Percentiles rank a stretch among this genome's conserved stretches.
Evolutionary conservation across 1,139 yeast genomes (phyloP).

Genomic region (Petasospora rhodanensis): DNA sequence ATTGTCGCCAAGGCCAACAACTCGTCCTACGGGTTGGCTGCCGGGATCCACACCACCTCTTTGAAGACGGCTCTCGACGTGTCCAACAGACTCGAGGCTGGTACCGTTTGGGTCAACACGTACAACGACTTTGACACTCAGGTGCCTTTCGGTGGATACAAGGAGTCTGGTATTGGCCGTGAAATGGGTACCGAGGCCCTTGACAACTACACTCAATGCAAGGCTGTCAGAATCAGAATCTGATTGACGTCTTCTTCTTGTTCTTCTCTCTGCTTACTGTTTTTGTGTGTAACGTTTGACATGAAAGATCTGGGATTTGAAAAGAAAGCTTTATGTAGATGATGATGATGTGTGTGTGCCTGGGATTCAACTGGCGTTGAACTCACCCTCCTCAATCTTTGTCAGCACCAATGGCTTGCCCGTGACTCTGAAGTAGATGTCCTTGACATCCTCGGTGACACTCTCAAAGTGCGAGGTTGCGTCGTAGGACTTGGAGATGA

Average conservation of each 20-base stretch:
- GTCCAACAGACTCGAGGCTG: constrained; percentile 66
- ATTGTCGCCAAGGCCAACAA: constrained; percentile 67
- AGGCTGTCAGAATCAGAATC: constrained; percentile 59
- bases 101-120: constrained; percentile 80
- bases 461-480: constrained; percentile 94
- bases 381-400: constrained; percentile 24
- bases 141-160: constrained; percentile 81
- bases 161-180: constrained; percentile 86
- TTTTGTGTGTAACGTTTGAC: not conserved
- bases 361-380: constrained; percentile 20
- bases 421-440: constrained; percentile 83
- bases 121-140: constrained; percentile 79
- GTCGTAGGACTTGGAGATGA: constrained; percentile 84
- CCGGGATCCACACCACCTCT: constrained; percentile 73
- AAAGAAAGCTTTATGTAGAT: too few species aligned
- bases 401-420: constrained; percentile 83
- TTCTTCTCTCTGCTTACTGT: not conserved
- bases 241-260: constrained; percentile 2
- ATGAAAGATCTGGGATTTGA: too few species aligned
- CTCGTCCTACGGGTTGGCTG: constrained; percentile 78
- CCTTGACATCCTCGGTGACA: constrained; percentile 95
- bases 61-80: constrained; percentile 58
- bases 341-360: too few species aligned
- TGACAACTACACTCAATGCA: constrained; percentile 75
- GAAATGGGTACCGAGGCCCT: constrained; percentile 87